Conservation (phyloP, 805 yeast genomes). For the Pichia rugopelliculosa region DNA sequence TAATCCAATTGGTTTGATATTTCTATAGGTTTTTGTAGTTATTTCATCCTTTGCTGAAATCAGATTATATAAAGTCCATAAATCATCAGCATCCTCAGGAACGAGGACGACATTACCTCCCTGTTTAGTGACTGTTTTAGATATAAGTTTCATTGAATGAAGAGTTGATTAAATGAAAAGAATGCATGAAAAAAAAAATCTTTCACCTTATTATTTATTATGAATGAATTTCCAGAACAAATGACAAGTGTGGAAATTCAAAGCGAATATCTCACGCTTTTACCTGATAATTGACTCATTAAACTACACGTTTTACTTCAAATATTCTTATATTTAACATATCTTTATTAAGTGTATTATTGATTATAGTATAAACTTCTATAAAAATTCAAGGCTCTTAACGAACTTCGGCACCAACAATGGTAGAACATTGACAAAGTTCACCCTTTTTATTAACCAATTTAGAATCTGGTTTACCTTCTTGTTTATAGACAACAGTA, state of each 20-base stretch:
- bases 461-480: conserved; percentile 65
- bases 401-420: conserved; percentile 76
- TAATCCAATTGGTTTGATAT: conserved; percentile 35
- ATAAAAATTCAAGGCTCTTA: conserved; percentile 26
- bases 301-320: too few species aligned
- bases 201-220: neutral
- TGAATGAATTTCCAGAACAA: too few species aligned
- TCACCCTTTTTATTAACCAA: conserved; percentile 79
- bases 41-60: conserved; percentile 71
- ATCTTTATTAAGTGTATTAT: neutral
- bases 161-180: too few species aligned
- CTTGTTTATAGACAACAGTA: conserved; percentile 73
- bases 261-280: too few species aligned
- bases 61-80: conserved; percentile 82
- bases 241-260: neutral
- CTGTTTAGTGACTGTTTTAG: conserved; percentile 47
- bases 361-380: neutral
- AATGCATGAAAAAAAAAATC: neutral
- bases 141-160: conserved; percentile 45
- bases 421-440: conserved; percentile 61
- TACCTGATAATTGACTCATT: too few species aligned
- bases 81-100: conserved; percentile 86
- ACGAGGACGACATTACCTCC: conserved; percentile 59
- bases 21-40: conserved; percentile 60
- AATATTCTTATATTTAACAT: too few species aligned